These are phyloP conservation scores for Eutrema salsugineum DNA, from an alignment of 441 rosid genomes.

Conservation along the genomic window DNA sequence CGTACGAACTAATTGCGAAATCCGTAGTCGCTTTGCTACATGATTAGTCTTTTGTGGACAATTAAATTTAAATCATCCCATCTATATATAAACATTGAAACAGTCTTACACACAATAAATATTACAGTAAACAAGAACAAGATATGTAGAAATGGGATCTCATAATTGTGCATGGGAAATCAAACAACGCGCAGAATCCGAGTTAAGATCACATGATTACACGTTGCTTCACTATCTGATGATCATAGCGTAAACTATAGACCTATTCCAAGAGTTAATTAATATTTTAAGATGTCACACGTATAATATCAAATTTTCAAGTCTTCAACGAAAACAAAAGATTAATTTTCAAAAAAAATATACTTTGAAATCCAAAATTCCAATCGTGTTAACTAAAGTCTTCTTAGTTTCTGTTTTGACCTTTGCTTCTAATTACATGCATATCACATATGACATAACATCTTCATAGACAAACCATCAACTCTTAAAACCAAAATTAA, in stretches of 20 bases:
- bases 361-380: not conserved
- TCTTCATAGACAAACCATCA: not conserved
- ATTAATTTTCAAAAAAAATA: not conserved
- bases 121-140: not conserved
- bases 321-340: too few species aligned
- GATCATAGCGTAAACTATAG: not conserved
- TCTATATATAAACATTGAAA: not conserved
- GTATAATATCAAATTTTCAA: not conserved
- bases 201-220: slow-evolving; percentile 29
- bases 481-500: not conserved
- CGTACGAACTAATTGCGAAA: not conserved
- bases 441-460: not conserved
- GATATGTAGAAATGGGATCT: not conserved
- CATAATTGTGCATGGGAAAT: slow-evolving; percentile 25
- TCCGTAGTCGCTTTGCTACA: not conserved
- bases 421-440: slow-evolving; percentile 14
- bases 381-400: slow-evolving; percentile 9
- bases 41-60: not conserved
- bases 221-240: slow-evolving; percentile 20
- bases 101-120: not conserved
- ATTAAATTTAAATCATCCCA: not conserved
- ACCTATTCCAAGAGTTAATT: not conserved
- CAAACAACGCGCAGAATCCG: slow-evolving; percentile 30
- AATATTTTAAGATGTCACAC: not conserved
- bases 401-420: not conserved